Evolutionary conservation across 352 stramenopile species (phyloP), one percentile per base, ranked within the genome.

Genomic region (Globisporangium ultimum): DNA sequence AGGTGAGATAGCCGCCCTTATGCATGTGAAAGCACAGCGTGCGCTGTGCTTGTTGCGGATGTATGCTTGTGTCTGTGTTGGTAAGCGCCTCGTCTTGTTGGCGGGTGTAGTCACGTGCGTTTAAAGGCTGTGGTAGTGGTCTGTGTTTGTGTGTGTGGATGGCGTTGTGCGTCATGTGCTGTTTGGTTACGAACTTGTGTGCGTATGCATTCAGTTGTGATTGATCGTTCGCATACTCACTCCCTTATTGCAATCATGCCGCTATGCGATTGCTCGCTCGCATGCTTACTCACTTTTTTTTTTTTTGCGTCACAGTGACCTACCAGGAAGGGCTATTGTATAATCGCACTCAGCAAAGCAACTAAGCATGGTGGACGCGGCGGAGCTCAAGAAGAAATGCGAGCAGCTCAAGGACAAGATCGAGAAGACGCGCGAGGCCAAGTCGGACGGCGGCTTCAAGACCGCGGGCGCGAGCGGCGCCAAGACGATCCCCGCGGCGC

Each of bases 341-440:
- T n/a, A n/a, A n/a, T n/a, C n/a, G n/a, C n/a, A n/a, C n/a, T n/a
- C 49, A 24, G 28, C 2, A 15, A 10, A 15, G 42, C 5, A 11
- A 57, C 22, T 1, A 21, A 55, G 20, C 17, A 95, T 95, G 86
- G 78, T 69, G 28, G 81, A 93, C 73, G 74, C 73, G 10, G 75
- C 71, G 3, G 80, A 91, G 53, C 72, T 95, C 54, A 92, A 95
- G 78, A 91, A 91, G 64, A 95, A 95, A 58, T 92, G 81, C 60
- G 86, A 93, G 62, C 75, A 74, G 60, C 78, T 95, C 9, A 93
- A 93, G 63, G 84, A 91, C 22, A 95, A 88, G 61, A 95, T 95
- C 54, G 84, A 93, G 59, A 83, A 88, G 63, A 93, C 82, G 18
- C 86, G 86, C 53, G 75, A 89, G 21, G 76, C 71, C 28, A 95